phyloP scores from a whole-genome alignment of 2,329 filamentous ascomycete species.

The Zasmidium angulare region DNA sequence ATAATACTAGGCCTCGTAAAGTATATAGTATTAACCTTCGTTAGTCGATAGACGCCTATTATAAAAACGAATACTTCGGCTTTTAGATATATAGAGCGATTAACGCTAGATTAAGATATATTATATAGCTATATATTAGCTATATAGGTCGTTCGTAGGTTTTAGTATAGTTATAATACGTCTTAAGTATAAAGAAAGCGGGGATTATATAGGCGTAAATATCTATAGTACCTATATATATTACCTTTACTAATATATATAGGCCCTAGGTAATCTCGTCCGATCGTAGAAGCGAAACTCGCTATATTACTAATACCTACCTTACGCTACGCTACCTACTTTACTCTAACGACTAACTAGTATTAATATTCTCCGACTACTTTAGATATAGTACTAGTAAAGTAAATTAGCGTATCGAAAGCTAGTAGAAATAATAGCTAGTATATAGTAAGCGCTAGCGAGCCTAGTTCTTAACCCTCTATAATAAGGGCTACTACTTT shows the following conservation, averaged over 20 bases:
- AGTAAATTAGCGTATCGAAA: not conserved
- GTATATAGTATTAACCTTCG: not conserved
- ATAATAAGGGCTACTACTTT: not conserved
- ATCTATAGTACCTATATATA: not conserved
- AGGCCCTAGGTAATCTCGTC: not conserved
- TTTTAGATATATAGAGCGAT: not conserved
- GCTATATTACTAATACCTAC: not conserved
- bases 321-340: not conserved
- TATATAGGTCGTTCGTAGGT: not conserved
- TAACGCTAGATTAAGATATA: not conserved
- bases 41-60: constrained; percentile 1
- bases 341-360: not conserved
- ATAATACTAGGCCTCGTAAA: not conserved
- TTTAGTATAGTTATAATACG: not conserved
- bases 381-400: constrained; percentile 1
- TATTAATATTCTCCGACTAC: not conserved
- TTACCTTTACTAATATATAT: not conserved
- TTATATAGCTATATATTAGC: not conserved
- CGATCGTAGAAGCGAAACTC: not conserved
- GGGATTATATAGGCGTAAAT: not conserved
- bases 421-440: constrained; percentile 1
- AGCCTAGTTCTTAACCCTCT: not conserved
- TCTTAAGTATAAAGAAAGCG: not conserved
- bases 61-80: not conserved
- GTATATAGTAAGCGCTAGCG: not conserved